phyloP scores from a whole-genome alignment of 2,329 filamentous ascomycete genomes.

The Sordariomycetes sp. region DNA sequence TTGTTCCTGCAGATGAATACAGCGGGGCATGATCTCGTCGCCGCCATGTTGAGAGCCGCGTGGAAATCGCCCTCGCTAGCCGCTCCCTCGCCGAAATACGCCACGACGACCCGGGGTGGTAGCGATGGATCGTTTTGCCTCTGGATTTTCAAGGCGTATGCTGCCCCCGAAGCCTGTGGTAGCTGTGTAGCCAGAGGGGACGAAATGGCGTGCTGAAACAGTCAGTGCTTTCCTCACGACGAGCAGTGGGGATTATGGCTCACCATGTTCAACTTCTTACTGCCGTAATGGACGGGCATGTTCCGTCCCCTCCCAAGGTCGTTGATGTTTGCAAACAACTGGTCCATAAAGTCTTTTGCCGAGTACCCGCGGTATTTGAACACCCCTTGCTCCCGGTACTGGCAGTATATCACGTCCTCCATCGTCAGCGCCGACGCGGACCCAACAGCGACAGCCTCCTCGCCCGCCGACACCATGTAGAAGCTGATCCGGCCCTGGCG shows the following conservation, averaged over 20 bases:
- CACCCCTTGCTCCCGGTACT: conserved; percentile 89
- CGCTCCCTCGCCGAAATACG: conserved; percentile 86
- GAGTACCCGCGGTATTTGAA: conserved; percentile 84
- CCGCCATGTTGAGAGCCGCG: conserved; percentile 81
- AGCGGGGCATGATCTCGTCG: conserved; percentile 76
- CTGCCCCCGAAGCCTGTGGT: conserved; percentile 77
- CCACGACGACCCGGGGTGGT: conserved; percentile 60
- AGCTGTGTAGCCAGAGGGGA: conserved; percentile 83
- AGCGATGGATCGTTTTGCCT: conserved; percentile 58
- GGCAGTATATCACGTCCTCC: conserved; percentile 85
- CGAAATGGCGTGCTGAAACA: conserved; percentile 61
- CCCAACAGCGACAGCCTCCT: conserved; percentile 89
- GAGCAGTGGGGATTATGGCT: no score
- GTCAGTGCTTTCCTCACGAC: neutral
- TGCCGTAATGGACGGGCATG: conserved; percentile 97
- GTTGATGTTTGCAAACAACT: conserved; percentile 78
- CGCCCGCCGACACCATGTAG: conserved; percentile 93
- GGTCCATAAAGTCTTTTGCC: conserved; percentile 85
- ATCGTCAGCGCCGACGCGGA: conserved; percentile 73
- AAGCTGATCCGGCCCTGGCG: conserved; percentile 89
- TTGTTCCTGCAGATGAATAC: conserved; percentile 91
- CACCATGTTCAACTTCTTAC: conserved; percentile 72
- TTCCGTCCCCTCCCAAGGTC: conserved; percentile 78
- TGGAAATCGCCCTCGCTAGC: conserved; percentile 90
- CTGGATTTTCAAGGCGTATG: conserved; percentile 79